Conservation (phyloP, 257 asterid genomes). For the Thymus mandschuricus region DNA sequence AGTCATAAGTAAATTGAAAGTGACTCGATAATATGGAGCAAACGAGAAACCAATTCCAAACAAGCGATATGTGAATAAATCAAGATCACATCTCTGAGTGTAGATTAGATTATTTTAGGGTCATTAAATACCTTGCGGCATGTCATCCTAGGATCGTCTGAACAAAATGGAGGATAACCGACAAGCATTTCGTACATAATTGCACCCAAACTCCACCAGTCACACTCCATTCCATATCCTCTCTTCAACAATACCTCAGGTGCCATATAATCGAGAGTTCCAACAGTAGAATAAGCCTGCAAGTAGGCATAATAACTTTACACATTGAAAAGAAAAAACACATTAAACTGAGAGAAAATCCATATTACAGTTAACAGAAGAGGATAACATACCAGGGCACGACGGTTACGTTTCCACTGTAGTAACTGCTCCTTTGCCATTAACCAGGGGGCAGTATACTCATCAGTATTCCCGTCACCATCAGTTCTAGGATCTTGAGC, state of each 20-base stretch:
- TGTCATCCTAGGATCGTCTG: constrained; percentile 96
- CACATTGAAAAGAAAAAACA: not conserved
- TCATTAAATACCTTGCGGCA: constrained; percentile 81
- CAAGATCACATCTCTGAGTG: not conserved
- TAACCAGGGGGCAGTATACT: constrained; percentile 69
- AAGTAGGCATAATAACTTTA: constrained; percentile 3
- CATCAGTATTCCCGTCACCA: constrained; percentile 47
- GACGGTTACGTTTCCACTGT: constrained; percentile 93
- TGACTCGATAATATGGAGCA: not conserved
- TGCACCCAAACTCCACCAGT: constrained; percentile 99
- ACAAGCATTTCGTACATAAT: constrained; percentile 90
- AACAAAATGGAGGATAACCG: constrained; percentile 97
- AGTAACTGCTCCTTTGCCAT: constrained; percentile 97
- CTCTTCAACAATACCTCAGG: constrained; percentile 91
- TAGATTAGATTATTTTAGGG: not conserved
- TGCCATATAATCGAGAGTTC: constrained; percentile 99
- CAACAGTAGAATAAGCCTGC: constrained; percentile 98
- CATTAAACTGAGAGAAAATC: not conserved
- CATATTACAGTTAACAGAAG: not conserved
- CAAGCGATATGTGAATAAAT: not conserved
- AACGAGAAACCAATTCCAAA: not conserved
- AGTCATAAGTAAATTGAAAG: not conserved
- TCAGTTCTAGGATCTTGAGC: constrained; percentile 55
- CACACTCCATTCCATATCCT: constrained; percentile 99
- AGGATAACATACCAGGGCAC: constrained; percentile 73